A percentile compares a stretch with the other conserved stretches of the same genome.
phyloP scores from a whole-genome alignment of 805 yeast genomes.

The Saccharomycopsis malanga region DNA sequence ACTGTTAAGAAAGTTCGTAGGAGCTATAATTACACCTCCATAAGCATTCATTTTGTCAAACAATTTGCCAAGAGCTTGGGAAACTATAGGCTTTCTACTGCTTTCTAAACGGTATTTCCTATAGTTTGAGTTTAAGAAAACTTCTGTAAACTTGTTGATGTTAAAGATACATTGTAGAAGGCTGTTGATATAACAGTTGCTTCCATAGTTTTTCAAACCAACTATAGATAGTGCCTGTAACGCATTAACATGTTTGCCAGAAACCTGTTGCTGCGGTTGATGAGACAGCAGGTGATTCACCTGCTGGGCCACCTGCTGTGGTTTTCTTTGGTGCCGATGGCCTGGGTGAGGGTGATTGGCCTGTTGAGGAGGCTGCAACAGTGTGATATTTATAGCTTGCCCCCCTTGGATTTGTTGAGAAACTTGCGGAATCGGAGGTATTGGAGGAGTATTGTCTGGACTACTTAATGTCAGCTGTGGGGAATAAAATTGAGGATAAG shows the following conservation, averaged over 20 bases:
- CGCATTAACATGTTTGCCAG: slow-evolving; percentile 22
- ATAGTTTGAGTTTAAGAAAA: slow-evolving; percentile 42
- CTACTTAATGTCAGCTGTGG: background rate
- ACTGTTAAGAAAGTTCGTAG: slow-evolving; percentile 52
- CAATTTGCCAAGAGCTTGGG: slow-evolving; percentile 47
- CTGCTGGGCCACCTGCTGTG: background rate
- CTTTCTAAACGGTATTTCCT: slow-evolving; percentile 31
- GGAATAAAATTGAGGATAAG: no score
- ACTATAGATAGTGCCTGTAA: slow-evolving; percentile 43
- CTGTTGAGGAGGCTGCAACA: slow-evolving; percentile 16
- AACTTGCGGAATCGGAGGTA: background rate
- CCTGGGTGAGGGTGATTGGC: slow-evolving; percentile 5
- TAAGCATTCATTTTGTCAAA: slow-evolving; percentile 51
- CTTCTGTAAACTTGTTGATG: slow-evolving; percentile 38
- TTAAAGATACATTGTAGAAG: slow-evolving; percentile 67
- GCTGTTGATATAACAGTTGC: slow-evolving; percentile 71
- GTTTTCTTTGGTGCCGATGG: slow-evolving; percentile 2
- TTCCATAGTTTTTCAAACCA: slow-evolving; percentile 61
- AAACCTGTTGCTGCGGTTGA: background rate
- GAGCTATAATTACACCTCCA: slow-evolving; percentile 58
- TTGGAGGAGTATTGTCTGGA: background rate
- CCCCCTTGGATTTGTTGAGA: background rate
- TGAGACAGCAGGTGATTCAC: slow-evolving; percentile 10
- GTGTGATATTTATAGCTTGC: slow-evolving; percentile 7
- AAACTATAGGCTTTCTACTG: slow-evolving; percentile 27